Conservation (phyloP, 495 filamentous ascomycete genomes). For the Hyaloscypha finlandica region DNA sequence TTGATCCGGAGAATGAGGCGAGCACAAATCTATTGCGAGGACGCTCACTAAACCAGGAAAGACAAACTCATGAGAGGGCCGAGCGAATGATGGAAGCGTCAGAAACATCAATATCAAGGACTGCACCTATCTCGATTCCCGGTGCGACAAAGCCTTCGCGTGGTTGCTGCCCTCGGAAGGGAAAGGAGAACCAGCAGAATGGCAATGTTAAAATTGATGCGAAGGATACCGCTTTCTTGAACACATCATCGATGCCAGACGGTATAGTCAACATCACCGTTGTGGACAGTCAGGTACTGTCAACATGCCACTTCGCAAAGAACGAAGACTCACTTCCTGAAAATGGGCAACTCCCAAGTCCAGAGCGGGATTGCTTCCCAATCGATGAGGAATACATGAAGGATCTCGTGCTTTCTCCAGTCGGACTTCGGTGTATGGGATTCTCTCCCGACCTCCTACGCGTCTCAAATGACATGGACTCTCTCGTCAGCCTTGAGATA, state of each 20-base stretch:
- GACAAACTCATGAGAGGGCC: neutral
- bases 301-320: neutral
- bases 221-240: neutral
- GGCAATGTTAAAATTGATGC: neutral
- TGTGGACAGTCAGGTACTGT: neutral
- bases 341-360: neutral
- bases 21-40: neutral
- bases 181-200: slow-evolving; percentile 1
- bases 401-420: neutral
- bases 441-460: neutral
- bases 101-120: neutral
- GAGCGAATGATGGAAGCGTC: neutral
- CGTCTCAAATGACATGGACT: neutral
- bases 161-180: neutral
- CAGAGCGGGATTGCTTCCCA: neutral
- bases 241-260: neutral
- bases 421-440: neutral
- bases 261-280: neutral
- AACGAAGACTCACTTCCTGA: neutral
- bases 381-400: neutral
- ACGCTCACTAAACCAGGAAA: neutral
- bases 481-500: neutral
- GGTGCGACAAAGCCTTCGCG: neutral
- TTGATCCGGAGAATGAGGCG: neutral
- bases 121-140: neutral